These are phyloP conservation scores for Mucor mucedo DNA, from an alignment of 371 early-diverging fungal genomes.

Conservation along the genomic window DNA sequence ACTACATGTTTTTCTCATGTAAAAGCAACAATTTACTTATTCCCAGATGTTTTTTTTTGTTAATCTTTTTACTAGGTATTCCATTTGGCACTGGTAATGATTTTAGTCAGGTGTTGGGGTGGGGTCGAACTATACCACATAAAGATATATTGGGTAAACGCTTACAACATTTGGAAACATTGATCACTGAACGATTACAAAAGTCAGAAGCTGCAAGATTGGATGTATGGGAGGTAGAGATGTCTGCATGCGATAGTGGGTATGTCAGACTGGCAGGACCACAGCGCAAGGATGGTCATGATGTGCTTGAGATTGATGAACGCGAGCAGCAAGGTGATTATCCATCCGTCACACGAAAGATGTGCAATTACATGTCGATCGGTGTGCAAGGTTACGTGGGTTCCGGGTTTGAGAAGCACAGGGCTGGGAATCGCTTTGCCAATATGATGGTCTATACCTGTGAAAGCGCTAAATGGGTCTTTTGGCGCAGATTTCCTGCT, in stretches of 20 bases:
- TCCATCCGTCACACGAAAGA: conserved; percentile 39
- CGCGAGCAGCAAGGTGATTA: conserved; percentile 7
- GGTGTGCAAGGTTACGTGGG: conserved; percentile 73
- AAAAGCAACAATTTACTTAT: conserved; percentile 12
- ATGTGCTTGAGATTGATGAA: conserved; percentile 24
- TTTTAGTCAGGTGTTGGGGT: conserved; percentile 67
- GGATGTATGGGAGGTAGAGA: conserved; percentile 66
- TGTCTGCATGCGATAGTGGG: conserved; percentile 53
- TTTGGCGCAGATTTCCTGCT: conserved; percentile 58
- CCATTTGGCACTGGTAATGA: conserved; percentile 75
- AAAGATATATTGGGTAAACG: conserved; percentile 53
- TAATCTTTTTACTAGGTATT: conserved; percentile 38
- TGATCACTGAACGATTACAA: conserved; percentile 54
- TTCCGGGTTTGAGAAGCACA: conserved; percentile 62
- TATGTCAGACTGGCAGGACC: conserved; percentile 51
- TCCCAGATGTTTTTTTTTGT: not conserved
- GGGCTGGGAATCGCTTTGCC: conserved; percentile 54
- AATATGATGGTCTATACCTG: conserved; percentile 61
- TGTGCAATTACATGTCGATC: conserved; percentile 65
- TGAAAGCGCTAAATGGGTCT: conserved; percentile 65
- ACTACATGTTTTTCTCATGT: conserved; percentile 64
- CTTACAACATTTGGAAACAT: conserved; percentile 46
- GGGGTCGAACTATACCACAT: conserved; percentile 64
- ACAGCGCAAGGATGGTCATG: conserved; percentile 36
- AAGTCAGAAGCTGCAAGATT: conserved; percentile 61